A percentile compares a stretch with the other conserved stretches of the same genome.
Evolutionary conservation across 2,329 filamentous ascomycete species (phyloP).

Genomic region (Coniella vitis): DNA sequence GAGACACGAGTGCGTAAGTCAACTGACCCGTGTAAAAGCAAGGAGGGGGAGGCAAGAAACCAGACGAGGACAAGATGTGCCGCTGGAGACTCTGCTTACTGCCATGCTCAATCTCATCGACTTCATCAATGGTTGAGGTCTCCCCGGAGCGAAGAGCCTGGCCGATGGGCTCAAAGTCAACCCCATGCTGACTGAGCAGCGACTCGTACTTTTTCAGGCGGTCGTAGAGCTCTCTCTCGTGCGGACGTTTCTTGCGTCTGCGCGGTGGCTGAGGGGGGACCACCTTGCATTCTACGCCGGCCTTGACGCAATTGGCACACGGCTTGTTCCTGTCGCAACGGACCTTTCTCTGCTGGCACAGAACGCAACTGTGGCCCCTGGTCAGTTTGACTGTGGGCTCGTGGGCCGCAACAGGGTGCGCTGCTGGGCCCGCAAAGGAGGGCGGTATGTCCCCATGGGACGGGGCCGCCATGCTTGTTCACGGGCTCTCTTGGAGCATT

Average conservation of each 20-base stretch:
- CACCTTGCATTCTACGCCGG: conserved; percentile 54
- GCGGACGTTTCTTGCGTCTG: conserved; percentile 55
- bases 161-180: conserved; percentile 62
- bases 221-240: conserved; percentile 64
- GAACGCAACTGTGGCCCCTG: conserved; percentile 57
- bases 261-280: conserved; percentile 50
- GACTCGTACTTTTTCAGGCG: conserved; percentile 63
- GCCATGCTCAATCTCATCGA: conserved; percentile 50
- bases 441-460: conserved; percentile 9
- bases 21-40: background rate
- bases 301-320: conserved; percentile 62
- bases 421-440: conserved; percentile 22
- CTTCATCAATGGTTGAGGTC: conserved; percentile 37
- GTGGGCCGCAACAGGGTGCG: conserved; percentile 15
- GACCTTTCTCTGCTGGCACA: conserved; percentile 71
- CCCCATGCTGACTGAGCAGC: conserved; percentile 57
- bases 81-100: conserved; percentile 17
- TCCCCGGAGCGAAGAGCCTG: conserved; percentile 38
- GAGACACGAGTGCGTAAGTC: background rate
- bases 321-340: conserved; percentile 68
- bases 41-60: background rate
- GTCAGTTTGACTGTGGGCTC: conserved; percentile 47
- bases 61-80: background rate
- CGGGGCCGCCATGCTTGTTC: conserved; percentile 13
- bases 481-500: background rate